Evolutionary conservation across 805 yeast genomes (phyloP).

Genomic region (Komagataella populi): DNA sequence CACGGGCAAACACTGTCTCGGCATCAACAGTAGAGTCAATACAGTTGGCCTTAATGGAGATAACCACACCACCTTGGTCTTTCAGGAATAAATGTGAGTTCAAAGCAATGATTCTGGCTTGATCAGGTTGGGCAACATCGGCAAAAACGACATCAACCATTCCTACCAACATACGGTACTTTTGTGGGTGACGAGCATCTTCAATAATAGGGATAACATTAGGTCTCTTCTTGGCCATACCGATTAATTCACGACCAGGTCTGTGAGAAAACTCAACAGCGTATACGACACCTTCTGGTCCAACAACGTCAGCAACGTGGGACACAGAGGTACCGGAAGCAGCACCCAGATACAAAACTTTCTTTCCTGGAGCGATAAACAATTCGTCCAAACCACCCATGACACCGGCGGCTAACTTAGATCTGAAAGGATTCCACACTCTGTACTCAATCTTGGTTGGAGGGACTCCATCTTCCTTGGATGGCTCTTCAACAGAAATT

Average conservation of each 20-base stretch:
- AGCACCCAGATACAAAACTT: constrained; percentile 95
- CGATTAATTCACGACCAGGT: constrained; percentile 98
- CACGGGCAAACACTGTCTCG: constrained; percentile 98
- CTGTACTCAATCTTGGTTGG: constrained; percentile 96
- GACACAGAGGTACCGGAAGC: constrained; percentile 99
- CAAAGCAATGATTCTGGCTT: constrained; percentile 98
- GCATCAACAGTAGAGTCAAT: constrained; percentile 99
- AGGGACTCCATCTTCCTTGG: constrained; percentile 75
- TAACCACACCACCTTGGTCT: constrained; percentile 97
- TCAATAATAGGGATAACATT: constrained; percentile 97
- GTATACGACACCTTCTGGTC: constrained; percentile 97
- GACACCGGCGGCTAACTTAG: constrained; percentile 98
- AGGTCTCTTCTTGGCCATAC: constrained; percentile 99
- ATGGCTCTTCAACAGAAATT: constrained; percentile 85
- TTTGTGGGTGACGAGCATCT: constrained; percentile 99
- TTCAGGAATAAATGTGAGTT: constrained; percentile 96
- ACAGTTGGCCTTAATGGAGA: constrained; percentile 99
- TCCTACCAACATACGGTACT: constrained; percentile 96
- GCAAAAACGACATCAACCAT: constrained; percentile 99
- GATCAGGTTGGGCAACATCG: constrained; percentile 99
- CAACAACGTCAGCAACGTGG: constrained; percentile 96
- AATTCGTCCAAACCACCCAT: constrained; percentile 99
- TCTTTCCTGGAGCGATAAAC: constrained; percentile 95
- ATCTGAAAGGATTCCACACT: constrained; percentile 99
- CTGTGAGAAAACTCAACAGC: constrained; percentile 99